Percentiles rank a stretch among this genome's conserved stretches.
phyloP scores from a whole-genome alignment of 2,329 filamentous ascomycete species.

The Exophiala mesophila region DNA sequence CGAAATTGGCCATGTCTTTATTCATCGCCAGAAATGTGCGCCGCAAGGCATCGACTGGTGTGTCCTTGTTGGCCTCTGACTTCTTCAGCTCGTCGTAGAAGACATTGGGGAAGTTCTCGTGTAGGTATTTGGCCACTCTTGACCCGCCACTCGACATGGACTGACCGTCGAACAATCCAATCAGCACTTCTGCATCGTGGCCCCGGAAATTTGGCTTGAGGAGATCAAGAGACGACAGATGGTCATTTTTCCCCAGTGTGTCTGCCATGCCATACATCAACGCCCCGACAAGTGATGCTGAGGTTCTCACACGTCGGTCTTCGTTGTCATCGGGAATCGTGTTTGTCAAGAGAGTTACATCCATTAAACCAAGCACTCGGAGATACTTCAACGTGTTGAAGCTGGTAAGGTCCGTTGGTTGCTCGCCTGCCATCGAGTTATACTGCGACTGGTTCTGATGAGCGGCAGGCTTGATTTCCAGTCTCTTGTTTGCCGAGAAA shows the following conservation, averaged over 20 bases:
- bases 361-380: constrained; percentile 88
- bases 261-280: constrained; percentile 98
- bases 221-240: constrained; percentile 91
- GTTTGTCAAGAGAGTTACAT: constrained; percentile 89
- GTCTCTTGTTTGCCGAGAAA: constrained; percentile 88
- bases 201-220: constrained; percentile 89
- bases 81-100: constrained; percentile 77
- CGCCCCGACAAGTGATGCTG: constrained; percentile 84
- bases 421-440: constrained; percentile 46
- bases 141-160: constrained; percentile 83
- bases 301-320: constrained; percentile 91
- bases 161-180: constrained; percentile 96
- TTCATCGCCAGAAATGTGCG: constrained; percentile 85
- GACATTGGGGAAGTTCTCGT: constrained; percentile 87
- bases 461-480: constrained; percentile 70
- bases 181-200: constrained; percentile 79
- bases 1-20: constrained; percentile 83
- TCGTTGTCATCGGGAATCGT: constrained; percentile 94
- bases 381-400: constrained; percentile 81
- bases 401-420: constrained; percentile 68
- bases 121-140: constrained; percentile 91
- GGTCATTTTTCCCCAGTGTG: constrained; percentile 85
- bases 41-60: constrained; percentile 74
- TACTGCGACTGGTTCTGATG: constrained; percentile 48
- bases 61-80: constrained; percentile 64